These are phyloP conservation scores for Aspergillus ochraceoroseus DNA, from an alignment of 2,329 filamentous ascomycete species.

Conservation along the genomic window DNA sequence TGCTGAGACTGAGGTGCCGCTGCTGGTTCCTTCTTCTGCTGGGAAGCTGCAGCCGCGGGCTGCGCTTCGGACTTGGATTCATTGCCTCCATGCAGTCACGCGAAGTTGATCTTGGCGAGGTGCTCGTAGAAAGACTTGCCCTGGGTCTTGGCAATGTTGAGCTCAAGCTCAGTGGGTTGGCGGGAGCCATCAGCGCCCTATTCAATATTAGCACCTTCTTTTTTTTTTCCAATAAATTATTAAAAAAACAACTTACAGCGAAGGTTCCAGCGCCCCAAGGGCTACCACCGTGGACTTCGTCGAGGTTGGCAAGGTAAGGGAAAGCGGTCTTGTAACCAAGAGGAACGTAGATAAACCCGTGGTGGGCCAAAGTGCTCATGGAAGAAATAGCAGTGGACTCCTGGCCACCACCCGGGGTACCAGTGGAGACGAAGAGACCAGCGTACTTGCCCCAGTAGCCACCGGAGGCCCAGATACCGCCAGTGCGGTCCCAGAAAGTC, in stretches of 20 bases:
- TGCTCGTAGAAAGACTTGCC: conserved; percentile 78
- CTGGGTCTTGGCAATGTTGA: conserved; percentile 74
- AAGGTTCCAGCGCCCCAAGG: conserved; percentile 96
- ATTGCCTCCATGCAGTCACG: conserved; percentile 69
- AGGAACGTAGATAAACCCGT: conserved; percentile 95
- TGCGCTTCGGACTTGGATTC: conserved; percentile 29
- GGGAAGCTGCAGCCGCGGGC: conserved; percentile 25
- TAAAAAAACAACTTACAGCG: conserved; percentile 50
- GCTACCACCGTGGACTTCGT: conserved; percentile 77
- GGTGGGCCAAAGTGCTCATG: conserved; percentile 83
- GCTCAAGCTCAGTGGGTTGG: conserved; percentile 69
- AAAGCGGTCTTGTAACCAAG: conserved; percentile 85
- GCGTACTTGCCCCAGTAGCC: conserved; percentile 82
- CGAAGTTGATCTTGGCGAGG: conserved; percentile 64
- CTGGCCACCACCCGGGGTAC: conserved; percentile 79
- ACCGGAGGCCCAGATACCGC: conserved; percentile 74
- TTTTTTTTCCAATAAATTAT: too few relatives aligned
- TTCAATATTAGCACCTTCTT: too few relatives aligned
- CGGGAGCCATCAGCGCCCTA: conserved; percentile 70
- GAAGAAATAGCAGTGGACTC: conserved; percentile 76
- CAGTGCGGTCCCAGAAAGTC: conserved; percentile 76
- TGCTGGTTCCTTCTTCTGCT: conserved; percentile 18
- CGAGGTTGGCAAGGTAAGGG: conserved; percentile 61
- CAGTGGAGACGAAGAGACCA: conserved; percentile 87
- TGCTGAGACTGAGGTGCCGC: conserved; percentile 20